Conservation (phyloP, 2,329 filamentous ascomycete species). For the Trichoderma sp. region DNA sequence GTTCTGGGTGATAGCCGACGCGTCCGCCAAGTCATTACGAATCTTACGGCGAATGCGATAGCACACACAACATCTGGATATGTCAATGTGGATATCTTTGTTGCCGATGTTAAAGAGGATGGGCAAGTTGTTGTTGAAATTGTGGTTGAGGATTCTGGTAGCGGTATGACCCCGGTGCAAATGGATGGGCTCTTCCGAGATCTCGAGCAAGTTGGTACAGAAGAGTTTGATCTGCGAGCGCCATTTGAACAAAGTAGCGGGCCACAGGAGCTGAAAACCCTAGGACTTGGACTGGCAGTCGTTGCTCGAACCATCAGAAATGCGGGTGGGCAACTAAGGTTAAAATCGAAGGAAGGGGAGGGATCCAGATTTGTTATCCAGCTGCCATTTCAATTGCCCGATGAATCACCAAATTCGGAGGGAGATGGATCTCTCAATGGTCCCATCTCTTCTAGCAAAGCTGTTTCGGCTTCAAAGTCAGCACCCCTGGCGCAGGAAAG, state of each 20-base stretch:
- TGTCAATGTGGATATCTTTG: slow-evolving; percentile 70
- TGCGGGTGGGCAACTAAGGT: slow-evolving; percentile 82
- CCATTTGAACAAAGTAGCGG: slow-evolving; percentile 32
- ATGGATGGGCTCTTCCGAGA: slow-evolving; percentile 60
- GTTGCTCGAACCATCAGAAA: slow-evolving; percentile 86
- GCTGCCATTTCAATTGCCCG: slow-evolving; percentile 69
- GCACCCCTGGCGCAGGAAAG: slow-evolving; percentile 40
- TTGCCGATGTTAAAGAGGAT: slow-evolving; percentile 55
- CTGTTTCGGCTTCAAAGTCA: slow-evolving; percentile 28
- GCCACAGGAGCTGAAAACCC: slow-evolving; percentile 44
- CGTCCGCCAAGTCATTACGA: slow-evolving; percentile 80
- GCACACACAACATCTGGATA: slow-evolving; percentile 70
- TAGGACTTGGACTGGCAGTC: slow-evolving; percentile 83
- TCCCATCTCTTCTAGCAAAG: slow-evolving; percentile 20
- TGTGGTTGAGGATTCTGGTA: slow-evolving; percentile 72
- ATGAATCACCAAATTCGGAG: slow-evolving; percentile 36
- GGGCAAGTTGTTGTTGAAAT: slow-evolving; percentile 70
- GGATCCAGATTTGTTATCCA: slow-evolving; percentile 82
- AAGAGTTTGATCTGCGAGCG: slow-evolving; percentile 38
- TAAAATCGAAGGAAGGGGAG: slow-evolving; percentile 81
- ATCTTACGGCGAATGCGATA: slow-evolving; percentile 82
- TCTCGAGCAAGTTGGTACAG: slow-evolving; percentile 58
- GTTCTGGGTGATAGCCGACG: slow-evolving; percentile 79
- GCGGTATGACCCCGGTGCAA: slow-evolving; percentile 66
- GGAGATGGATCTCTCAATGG: slow-evolving; percentile 2